Percentiles rank a stretch among this genome's conserved stretches.
phyloP scores from a whole-genome alignment of 2,329 filamentous ascomycete species.

The Diplodia seriata region DNA sequence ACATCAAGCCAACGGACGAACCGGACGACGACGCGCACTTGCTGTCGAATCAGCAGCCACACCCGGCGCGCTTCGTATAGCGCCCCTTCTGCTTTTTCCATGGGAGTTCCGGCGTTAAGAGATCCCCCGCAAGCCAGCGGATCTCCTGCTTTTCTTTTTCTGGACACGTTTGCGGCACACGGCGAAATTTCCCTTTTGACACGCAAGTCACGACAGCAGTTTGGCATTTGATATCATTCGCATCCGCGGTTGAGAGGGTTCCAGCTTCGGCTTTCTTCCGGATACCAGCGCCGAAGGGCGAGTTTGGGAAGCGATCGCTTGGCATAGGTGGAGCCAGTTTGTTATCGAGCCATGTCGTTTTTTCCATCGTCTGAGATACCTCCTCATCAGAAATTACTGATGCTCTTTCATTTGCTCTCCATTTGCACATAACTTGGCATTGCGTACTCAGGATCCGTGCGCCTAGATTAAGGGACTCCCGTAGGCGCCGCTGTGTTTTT shows the following conservation, averaged over 20 bases:
- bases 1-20: constrained; percentile 20
- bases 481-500: neutral
- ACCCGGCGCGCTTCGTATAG: constrained; percentile 10
- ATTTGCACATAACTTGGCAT: constrained; percentile 9
- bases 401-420: constrained; percentile 9
- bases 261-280: constrained; percentile 12
- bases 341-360: constrained; percentile 11
- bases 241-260: neutral
- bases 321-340: constrained; percentile 10
- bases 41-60: constrained; percentile 18
- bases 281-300: constrained; percentile 11
- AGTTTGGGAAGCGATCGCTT: neutral
- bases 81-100: neutral
- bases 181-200: constrained; percentile 1
- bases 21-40: constrained; percentile 15
- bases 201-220: constrained; percentile 26
- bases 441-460: constrained; percentile 26
- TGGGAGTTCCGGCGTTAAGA: constrained; percentile 17
- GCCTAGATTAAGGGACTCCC: constrained; percentile 17
- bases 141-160: constrained; percentile 1
- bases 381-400: constrained; percentile 14
- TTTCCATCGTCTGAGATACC: constrained; percentile 17
- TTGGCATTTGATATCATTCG: constrained; percentile 11
- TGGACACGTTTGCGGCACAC: neutral
- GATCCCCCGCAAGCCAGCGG: neutral